Base-by-base conservation (phyloP, 202 grass and related monocot species). In the Bolboschoenoplectus hybrid region DNA sequence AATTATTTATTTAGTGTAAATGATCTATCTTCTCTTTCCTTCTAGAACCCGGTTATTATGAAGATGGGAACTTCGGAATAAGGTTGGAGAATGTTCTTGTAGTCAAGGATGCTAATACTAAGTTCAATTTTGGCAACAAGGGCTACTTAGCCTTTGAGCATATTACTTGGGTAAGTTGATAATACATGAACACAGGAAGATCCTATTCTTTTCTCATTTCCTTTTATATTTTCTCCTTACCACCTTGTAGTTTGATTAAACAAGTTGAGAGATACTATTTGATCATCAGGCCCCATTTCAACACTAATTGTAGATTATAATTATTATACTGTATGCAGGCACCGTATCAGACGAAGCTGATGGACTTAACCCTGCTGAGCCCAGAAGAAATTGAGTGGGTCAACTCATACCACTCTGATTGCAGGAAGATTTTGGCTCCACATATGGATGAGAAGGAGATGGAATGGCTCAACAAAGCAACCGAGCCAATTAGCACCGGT, bases 51-150 rank as follows among this genome's bases (percentile, higher is more conserved):
- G 96, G 96, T 73, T 98, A 98, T 85, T 98, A 98, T 81, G 93
- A 98, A 91, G 93, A 98, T 74, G 96, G 91, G 75, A 95, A 63
- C 74, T 98, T 98, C 68, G 96, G 96, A 82, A 88, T 98, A 88
- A 92, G 93, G 72, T 86, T 98, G 87, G 96, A 98, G 90, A 98
- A 98, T 88, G 96, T 98, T 85, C 96, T 98, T 85, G 90, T 98
- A 75, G 86, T 89, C 56, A 98, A 98, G 60, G 87, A 94, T 53
- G 91, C 96, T 12, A 86, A 87, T 88, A 89, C 90, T 16, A 85
- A 89, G 75, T 98, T 90, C 84, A 98, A 98, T 87, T 98, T 98
- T 86, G 96, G 90, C 63, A 89, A 89, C 7, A 98, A 95, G 85
- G 93, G 96, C 62, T 98, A 94, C 87, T 89, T 98, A 72, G 83